Evolutionary conservation across 1,284 basidiomycete species (phyloP), one percentile per base, ranked within the genome.

Genomic region (Papiliotrema flavescens): DNA sequence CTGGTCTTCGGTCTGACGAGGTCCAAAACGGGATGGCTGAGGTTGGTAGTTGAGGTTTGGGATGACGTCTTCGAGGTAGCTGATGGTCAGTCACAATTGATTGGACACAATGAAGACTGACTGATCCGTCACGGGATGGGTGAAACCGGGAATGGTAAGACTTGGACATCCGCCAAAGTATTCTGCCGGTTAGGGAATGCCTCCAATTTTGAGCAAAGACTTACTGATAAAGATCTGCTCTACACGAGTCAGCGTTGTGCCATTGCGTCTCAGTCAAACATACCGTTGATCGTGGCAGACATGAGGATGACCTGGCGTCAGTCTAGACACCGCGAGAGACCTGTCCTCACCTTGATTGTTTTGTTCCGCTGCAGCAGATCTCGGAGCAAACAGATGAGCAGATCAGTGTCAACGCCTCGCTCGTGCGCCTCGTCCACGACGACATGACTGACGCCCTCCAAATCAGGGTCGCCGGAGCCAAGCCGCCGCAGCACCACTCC

Each of bases 351-450:
- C 71, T 89, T 93, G 67, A 97, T 82, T 7, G 74, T 82, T 37
- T 79, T 77, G 65, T 93, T 88, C n/a, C 75, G 80, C 56, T 79
- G 78, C 45, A 97, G 76, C 11, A 96, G 77, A 63, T 91, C 87
- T 57, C 87, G 85, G 26, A 83, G 79, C 67, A 95, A 86, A n/a
- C 96, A 82, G 1, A 97, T 81, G 41, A 97, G 78, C 63, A 97
- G 87, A 73, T 97, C 93, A 14, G 88, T 86, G 65, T 96, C 92
- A 11, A 93, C 84, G 15, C 89, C 90, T 49, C 92, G 84, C 77
- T 95, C 91, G 69, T 95, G 92, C 32, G 89, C 90, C 80, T 97
- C 93, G 66, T 97, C 94, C 14, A 97, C 89, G 44, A 97, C 80
- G 32, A 97, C 81, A 76, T 96, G 93, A 6, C 87, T 88, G 47